These are phyloP conservation scores for Psophocarpus tetragonolobus DNA, from an alignment of 306 rosid genomes.

Conservation along the genomic window DNA sequence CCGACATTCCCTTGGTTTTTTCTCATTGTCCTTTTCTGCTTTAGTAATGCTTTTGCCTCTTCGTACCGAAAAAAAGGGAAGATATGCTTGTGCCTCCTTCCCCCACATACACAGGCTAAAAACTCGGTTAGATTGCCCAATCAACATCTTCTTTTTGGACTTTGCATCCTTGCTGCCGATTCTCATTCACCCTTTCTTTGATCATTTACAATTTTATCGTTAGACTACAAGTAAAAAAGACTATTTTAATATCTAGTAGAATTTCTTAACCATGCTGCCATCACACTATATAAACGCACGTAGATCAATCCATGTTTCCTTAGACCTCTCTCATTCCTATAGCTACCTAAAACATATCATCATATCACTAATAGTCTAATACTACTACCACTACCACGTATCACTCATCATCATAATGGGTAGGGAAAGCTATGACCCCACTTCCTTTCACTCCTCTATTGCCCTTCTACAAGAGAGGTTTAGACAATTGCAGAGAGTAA, in stretches of 20 bases:
- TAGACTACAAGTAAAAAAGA: constrained; percentile 1
- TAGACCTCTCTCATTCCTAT: constrained; percentile 2
- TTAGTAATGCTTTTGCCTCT: constrained; percentile 51
- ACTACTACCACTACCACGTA: neutral
- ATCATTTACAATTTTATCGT: constrained; percentile 53
- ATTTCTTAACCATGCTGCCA: constrained; percentile 39
- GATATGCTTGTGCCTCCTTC: constrained; percentile 44
- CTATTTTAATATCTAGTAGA: constrained; percentile 21
- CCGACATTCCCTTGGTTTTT: constrained; percentile 77
- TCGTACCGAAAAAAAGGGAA: constrained; percentile 36
- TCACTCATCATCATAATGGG: constrained; percentile 39
- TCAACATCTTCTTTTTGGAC: constrained; percentile 71
- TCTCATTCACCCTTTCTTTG: constrained; percentile 51
- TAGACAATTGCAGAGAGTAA: constrained; percentile 74
- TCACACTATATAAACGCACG: constrained; percentile 40
- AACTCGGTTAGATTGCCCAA: constrained; percentile 65
- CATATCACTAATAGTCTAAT: neutral
- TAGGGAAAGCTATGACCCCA: constrained; percentile 48
- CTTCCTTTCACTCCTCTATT: constrained; percentile 64
- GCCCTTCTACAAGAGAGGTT: constrained; percentile 90
- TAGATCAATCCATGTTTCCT: constrained; percentile 23
- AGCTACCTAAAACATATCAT: neutral
- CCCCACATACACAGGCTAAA: constrained; percentile 40
- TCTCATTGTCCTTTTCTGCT: constrained; percentile 49
- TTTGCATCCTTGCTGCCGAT: constrained; percentile 61